Percentiles rank a stretch among this genome's conserved stretches.
Conservation (phyloP, 805 yeast genomes). For the Metschnikowia anglica region DNA sequence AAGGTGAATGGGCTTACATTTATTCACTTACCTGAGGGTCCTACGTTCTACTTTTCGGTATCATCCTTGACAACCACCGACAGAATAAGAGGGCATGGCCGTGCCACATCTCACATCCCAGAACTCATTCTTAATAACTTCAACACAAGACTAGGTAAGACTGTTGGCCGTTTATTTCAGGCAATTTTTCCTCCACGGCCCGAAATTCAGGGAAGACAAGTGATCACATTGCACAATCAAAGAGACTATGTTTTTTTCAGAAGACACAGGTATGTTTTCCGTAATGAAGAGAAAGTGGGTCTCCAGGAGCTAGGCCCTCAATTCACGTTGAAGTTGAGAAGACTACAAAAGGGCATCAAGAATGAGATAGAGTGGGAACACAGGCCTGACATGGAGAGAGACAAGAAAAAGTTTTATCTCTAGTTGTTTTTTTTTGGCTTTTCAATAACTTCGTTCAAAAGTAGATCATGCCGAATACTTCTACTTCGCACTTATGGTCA, state of each 20-base stretch:
- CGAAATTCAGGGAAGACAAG: conserved; percentile 94
- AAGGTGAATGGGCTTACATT: conserved; percentile 88
- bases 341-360: conserved; percentile 87
- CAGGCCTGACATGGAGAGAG: conserved; percentile 93
- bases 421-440: conserved; percentile 27
- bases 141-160: conserved; percentile 86
- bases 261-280: conserved; percentile 88
- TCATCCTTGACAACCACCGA: conserved; percentile 75
- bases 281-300: conserved; percentile 89
- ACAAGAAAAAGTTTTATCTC: conserved; percentile 86
- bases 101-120: conserved; percentile 86
- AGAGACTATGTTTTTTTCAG: conserved; percentile 94
- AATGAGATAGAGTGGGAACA: conserved; percentile 97
- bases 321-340: conserved; percentile 82
- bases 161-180: conserved; percentile 90
- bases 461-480: too few relatives aligned
- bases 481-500: too few relatives aligned
- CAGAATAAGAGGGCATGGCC: conserved; percentile 82
- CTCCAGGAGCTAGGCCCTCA: conserved; percentile 96
- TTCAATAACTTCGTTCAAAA: background rate
- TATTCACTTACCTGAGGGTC: conserved; percentile 92
- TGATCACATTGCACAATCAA: conserved; percentile 92
- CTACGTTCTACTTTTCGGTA: conserved; percentile 87
- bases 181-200: conserved; percentile 90
- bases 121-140: conserved; percentile 91